Evolutionary conservation across 2,329 filamentous ascomycete species (phyloP), one percentile per base, ranked within the genome.

Genomic region (Penicillium palitans): DNA sequence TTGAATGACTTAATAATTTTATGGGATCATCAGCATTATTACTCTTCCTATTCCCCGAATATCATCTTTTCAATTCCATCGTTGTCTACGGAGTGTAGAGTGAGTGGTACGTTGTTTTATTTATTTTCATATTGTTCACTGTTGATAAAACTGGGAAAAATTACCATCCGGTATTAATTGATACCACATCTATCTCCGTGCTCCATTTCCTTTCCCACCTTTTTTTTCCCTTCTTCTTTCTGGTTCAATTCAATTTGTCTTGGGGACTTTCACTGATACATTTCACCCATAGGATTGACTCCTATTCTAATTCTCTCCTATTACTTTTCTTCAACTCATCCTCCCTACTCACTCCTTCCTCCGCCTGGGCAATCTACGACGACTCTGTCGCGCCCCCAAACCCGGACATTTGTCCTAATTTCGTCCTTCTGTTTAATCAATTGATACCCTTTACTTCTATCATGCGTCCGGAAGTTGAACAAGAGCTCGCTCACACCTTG

Each of bases 401-500:
- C 44, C 52, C 60, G 58, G 62, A 64, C 62, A 52, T 55, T 44
- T 46, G 55, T 65, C 64, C 57, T 64, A 60, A 58, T 60, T 50
- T 44, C 51, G 48, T 58, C 55, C 35, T 53, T 63, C 51, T 57
- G 52, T 60, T 56, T 63, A 58, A 59, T 60, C 50, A 56, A 58
- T 62, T 50, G 58, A 67, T 67, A 60, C 63, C 67, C 64, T 61
- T 57, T 62, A 59, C 63, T 65, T 61, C 59, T 81, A 88, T 72
- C 70, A 98, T 98, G 93, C 91, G 91, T 83, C 95, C 95, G 78
- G 95, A 99, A 86, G 84, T 98, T 79, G 93, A 99, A 87, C 95
- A 99, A 81, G 95, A 99, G 84, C 90, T 99, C 78, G 90, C 95
- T 74, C 93, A 99, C 80, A 98, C 93, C 68, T 87, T 99, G 79